Base-by-base conservation (phyloP, 225 moss, liverwort and hornwort genomes). In the Pseudoscleropodium purum region DNA sequence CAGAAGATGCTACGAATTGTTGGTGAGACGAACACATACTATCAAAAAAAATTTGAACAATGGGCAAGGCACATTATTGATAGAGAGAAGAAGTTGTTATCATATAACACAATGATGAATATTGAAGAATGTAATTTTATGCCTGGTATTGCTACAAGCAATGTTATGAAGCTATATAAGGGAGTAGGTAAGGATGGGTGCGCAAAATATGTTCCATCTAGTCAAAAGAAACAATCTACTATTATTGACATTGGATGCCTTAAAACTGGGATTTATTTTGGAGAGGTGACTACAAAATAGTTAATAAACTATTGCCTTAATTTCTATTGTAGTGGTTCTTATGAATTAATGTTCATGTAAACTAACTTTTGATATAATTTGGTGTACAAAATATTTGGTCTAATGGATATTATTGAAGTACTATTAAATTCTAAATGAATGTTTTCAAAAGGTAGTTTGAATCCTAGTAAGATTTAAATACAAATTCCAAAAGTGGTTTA, bases 241-340 rank as follows among this genome's bases (percentile, higher is more conserved):
- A 94, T 97, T 84, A 86, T 97, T 79, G 95, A 97, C 75, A 96
- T 96, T 34, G 96, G 96, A 27, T 92, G 92, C 33, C 90, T 97
- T 29, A 88, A 91, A 79, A 88, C 61, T 49, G 92, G 96, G 19
- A 93, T 96, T 23, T 97, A 96, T 49, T 96, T 96, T 91, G 96
- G 96, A 88, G 95, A 96, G 94, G 96, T 96, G 12, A 75, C 18
- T 19, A 54, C 0, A 31, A 61, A 43, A 31, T 27, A n/a, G 5
- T 45, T 6, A 45, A 63, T 33, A 12, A 47, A 45, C 2, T 45
- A 15, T 45, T 33, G 10, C 2, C 0, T 3, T 57, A 6, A 2
- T 21, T 23, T 49, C 16, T 7, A 18, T 10, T 65, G 3, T 0
- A 12, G 0, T 33, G 49, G 17, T 34, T 33, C 15, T 49, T 3